Conservation (phyloP, 1,284 basidiomycete species). For the Trichosporon sp. region DNA sequence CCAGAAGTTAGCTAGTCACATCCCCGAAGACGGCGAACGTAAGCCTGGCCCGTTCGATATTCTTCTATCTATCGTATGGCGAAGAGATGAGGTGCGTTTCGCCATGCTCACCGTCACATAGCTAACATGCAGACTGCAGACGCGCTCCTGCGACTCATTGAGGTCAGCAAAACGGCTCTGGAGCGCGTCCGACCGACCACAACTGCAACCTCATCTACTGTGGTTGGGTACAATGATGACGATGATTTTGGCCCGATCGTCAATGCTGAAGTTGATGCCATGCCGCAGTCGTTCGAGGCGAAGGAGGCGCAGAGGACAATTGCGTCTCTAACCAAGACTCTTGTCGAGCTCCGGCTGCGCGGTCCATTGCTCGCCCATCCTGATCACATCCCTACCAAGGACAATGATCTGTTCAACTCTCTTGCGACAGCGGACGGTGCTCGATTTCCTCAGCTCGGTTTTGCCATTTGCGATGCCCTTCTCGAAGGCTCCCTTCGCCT, state of each 20-base stretch:
- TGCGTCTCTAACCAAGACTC: slow-evolving; percentile 32
- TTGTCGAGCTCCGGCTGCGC: slow-evolving; percentile 58
- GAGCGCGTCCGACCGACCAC: slow-evolving; percentile 8
- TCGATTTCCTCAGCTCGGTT: slow-evolving; percentile 65
- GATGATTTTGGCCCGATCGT: slow-evolving; percentile 70
- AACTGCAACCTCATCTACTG: not conserved
- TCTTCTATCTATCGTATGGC: slow-evolving; percentile 60
- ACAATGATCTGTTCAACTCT: slow-evolving; percentile 66
- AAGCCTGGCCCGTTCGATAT: not conserved
- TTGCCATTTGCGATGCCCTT: slow-evolving; percentile 64
- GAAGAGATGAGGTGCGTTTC: slow-evolving; percentile 64
- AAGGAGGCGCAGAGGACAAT: slow-evolving; percentile 41
- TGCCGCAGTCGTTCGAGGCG: slow-evolving; percentile 45
- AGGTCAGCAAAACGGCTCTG: slow-evolving; percentile 33
- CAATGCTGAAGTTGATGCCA: slow-evolving; percentile 54
- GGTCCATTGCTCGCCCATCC: slow-evolving; percentile 60
- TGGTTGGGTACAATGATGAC: slow-evolving; percentile 53
- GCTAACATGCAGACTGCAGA: slow-evolving; percentile 16
- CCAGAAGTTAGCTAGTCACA: slow-evolving; percentile 24
- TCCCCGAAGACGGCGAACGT: slow-evolving; percentile 21
- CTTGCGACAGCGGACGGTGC: slow-evolving; percentile 62
- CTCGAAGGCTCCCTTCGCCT: slow-evolving; percentile 64
- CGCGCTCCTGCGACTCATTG: slow-evolving; percentile 18
- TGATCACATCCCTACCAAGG: slow-evolving; percentile 64
- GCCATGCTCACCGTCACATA: no score